Evolutionary conservation across 805 yeast genomes (phyloP), one percentile per base, ranked within the genome.

Genomic region (Zygosaccharomyces rouxii): DNA sequence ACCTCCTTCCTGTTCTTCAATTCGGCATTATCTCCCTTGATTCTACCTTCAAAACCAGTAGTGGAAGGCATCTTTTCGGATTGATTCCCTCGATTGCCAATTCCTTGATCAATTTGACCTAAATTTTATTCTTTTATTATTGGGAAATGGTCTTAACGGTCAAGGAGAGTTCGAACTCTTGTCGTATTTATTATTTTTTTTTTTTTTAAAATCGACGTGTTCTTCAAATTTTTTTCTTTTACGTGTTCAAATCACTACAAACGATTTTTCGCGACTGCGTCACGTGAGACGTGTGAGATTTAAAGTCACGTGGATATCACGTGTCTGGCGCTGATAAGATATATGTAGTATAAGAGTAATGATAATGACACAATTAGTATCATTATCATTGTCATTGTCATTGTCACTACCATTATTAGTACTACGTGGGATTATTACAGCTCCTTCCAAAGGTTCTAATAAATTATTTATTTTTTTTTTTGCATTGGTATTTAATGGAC

Each of bases 21-120:
- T 37, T 47, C 52, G 42, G 42, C 47, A 13, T 45, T 29, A 30
- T 47, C 40, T 13, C 51, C 53, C 22, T 54, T 49, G 33, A 47
- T 51, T 25, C 52, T 49, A 25, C 43, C 50, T 30, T 53, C 51
- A 47, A 54, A 58, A 39, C 61, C 62, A 46, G 62, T 52, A 35
- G 62, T 47, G 38, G 57, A 51, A 54, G 52, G 49, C 58, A 55
- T 54, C 35, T 44, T 43, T 38, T 44, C 26, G 37, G 14, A 33
- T 33, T 33, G 37, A 33, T 46, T 42, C 51, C 46, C 45, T 51
- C 42, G 54, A 45, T 44, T 43, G 44, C 35, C 19, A 28, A 39
- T 22, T 33, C 18, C 29, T 41, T 14, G 14, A 18, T 29, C 26
- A 21, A 41, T 19, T 29, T 29, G 14, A 41, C 35, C 28, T 9